phyloP scores from a whole-genome alignment of 176 grass and related monocot species.

The Lolium multiflorum region DNA sequence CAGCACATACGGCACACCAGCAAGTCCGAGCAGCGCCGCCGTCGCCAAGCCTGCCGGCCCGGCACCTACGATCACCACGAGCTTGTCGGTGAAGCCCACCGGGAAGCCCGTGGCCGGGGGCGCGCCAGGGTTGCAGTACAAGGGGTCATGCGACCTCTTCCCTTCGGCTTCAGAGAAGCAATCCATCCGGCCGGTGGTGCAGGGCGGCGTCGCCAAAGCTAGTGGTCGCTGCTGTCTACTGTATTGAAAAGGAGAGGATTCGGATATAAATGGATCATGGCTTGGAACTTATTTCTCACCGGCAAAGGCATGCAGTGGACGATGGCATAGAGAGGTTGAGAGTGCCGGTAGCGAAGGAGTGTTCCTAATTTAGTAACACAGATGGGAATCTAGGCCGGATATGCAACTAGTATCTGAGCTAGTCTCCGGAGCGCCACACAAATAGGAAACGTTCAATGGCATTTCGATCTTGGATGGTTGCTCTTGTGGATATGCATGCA shows the following conservation, averaged over 20 bases:
- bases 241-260: background rate
- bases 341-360: background rate
- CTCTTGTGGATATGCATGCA: constrained; percentile 33
- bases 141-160: constrained; percentile 66
- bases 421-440: background rate
- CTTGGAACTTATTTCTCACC: background rate
- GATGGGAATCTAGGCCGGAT: constrained; percentile 5
- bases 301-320: background rate
- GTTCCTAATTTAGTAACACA: background rate
- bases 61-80: constrained; percentile 66
- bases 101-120: constrained; percentile 40
- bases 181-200: constrained; percentile 12
- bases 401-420: background rate
- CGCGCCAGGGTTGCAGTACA: constrained; percentile 29
- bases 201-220: background rate
- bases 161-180: constrained; percentile 53
- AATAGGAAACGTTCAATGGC: background rate
- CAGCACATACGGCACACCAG: constrained; percentile 63
- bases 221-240: background rate
- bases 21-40: constrained; percentile 56
- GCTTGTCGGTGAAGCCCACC: background rate
- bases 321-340: background rate
- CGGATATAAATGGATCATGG: background rate
- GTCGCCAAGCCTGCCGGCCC: constrained; percentile 81
- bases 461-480: constrained; percentile 14